These are phyloP conservation scores for Starmerella apis DNA, from an alignment of 805 yeast species.

Conservation along the genomic window DNA sequence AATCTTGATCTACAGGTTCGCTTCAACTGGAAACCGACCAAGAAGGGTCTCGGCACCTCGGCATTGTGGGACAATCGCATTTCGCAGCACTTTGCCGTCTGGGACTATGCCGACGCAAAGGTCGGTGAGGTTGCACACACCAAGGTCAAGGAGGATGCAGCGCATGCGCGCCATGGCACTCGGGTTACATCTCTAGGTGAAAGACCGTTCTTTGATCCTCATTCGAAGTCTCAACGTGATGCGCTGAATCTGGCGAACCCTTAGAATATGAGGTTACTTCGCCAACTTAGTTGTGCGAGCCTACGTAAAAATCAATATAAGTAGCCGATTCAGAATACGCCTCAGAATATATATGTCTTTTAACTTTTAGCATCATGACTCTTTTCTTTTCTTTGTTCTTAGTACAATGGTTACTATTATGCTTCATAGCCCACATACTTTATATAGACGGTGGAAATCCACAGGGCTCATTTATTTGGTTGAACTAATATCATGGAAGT, in stretches of 20 bases:
- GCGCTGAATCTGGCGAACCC: conserved; percentile 20
- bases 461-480: no score
- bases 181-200: conserved; percentile 49
- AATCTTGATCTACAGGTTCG: conserved; percentile 38
- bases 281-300: no score
- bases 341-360: no score
- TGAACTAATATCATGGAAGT: no score
- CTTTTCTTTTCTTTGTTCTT: no score
- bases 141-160: conserved; percentile 8
- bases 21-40: conserved; percentile 40
- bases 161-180: conserved; percentile 37
- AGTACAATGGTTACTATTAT: no score
- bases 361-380: no score
- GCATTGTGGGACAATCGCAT: conserved; percentile 51
- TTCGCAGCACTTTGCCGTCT: conserved; percentile 42
- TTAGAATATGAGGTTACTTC: neutral
- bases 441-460: no score
- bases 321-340: no score
- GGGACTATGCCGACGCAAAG: conserved; percentile 32
- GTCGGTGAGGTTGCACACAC: conserved; percentile 1
- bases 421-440: no score
- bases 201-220: conserved; percentile 41
- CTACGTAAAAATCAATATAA: no score
- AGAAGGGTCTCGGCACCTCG: conserved; percentile 27
- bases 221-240: conserved; percentile 26